Evolutionary conservation across 2,329 filamentous ascomycete species (phyloP), one percentile per base, ranked within the genome.

Genomic region (Zalaria obscura): DNA sequence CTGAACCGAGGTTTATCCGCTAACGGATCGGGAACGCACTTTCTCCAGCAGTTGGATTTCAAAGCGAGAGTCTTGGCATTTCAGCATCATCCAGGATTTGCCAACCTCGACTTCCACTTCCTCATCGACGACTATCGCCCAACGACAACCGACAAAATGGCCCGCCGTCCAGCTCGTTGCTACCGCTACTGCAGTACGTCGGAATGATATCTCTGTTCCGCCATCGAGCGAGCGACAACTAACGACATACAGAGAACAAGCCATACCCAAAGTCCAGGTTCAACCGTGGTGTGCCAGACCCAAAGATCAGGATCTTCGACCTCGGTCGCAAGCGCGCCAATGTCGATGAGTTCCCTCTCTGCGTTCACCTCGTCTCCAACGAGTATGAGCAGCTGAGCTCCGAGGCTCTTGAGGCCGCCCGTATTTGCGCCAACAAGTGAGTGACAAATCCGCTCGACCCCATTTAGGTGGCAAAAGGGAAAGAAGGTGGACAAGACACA

Each of bases 361-460:
- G 91, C 78, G 82, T 96, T 63, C 91, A 98, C 80, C 77, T 98
- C 67, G 89, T 96, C 65, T 96, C 89, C 76, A 96, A 98, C 80
- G 91, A 98, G 77, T 95, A 94, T 76, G 91, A 98, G 76, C 91
- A 98, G 80, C 76, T 98, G 76, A 93, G 86, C 68, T 96, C 91
- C 60, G 91, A 98, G 77, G 91, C 91, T 66, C 87, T 98, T 62
- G 91, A 98, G 75, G 91, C 91, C 67, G 91, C 91, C 70, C 91
- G 91, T 81, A 98, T 98, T 68, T 96, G 89, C 78, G 88, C 88
- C 83, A 98, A 98, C 85, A 96, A 96, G 85, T 93, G 66, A 55
- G 69, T 55, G 25, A 32, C 18, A 18, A 18, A 18, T 18, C 18
- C 18, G 18, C 18, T 18, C 18, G 18, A 18, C 18, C 18, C 18